phyloP scores from a whole-genome alignment of 2,329 filamentous ascomycete species.

The Ophidiomyces ophidiicola region DNA sequence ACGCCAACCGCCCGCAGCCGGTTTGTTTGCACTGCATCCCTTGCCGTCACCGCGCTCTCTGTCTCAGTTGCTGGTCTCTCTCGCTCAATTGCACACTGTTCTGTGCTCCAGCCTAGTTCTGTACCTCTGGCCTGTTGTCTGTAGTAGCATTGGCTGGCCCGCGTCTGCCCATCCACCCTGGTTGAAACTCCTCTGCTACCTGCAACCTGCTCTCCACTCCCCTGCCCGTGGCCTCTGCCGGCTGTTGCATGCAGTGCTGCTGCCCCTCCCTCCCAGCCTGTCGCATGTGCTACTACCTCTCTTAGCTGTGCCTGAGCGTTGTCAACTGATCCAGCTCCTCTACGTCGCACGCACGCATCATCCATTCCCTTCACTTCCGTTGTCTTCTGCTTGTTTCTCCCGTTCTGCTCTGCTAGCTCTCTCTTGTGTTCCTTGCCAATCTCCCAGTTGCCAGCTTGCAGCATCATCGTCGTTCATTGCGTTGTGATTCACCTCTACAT shows the following conservation, averaged over 20 bases:
- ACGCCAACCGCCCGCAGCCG: conserved; percentile 1
- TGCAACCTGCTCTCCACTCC: conserved; percentile 5
- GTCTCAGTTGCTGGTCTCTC: conserved; percentile 1
- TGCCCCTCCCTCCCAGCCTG: background rate
- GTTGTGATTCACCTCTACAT: background rate
- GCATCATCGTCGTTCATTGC: background rate
- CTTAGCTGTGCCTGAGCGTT: conserved; percentile 1
- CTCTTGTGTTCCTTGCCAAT: no score
- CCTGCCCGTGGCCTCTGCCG: background rate
- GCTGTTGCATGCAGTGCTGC: background rate
- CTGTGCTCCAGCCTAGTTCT: conserved; percentile 8
- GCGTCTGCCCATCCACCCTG: conserved; percentile 11
- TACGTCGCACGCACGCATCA: background rate
- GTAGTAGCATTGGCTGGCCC: conserved; percentile 1
- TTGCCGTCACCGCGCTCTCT: conserved; percentile 8
- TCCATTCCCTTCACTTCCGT: background rate
- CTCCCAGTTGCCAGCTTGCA: background rate
- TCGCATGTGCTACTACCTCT: conserved; percentile 4
- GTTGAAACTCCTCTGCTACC: no score
- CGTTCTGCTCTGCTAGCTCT: background rate
- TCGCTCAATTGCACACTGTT: background rate
- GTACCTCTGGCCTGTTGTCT: conserved; percentile 7
- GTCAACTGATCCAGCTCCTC: conserved; percentile 7
- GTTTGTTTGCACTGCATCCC: conserved; percentile 1
- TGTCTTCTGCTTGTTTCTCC: background rate